A percentile compares a stretch with the other conserved stretches of the same genome.
Evolutionary conservation across 1,284 basidiomycete species (phyloP).

Genomic region (Mycosarcoma maydis): DNA sequence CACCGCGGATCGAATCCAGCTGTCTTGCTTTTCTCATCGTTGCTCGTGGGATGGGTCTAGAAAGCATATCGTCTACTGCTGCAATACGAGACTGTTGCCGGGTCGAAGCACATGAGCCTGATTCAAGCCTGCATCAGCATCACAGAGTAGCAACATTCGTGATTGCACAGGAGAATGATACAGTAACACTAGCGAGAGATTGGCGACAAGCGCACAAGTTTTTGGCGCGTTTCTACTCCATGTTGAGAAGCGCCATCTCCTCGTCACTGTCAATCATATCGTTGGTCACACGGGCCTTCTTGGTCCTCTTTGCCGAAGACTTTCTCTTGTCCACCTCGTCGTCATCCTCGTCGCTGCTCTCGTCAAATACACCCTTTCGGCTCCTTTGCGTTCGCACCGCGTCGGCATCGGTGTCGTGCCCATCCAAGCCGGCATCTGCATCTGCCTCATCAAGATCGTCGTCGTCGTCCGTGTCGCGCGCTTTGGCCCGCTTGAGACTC

Average conservation of each 20-base stretch:
- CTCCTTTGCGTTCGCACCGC: conserved; percentile 16
- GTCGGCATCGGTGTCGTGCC: conserved; percentile 20
- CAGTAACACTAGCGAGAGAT: too few species aligned
- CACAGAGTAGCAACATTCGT: neutral
- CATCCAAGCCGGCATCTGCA: conserved; percentile 3
- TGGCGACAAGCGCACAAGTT: too few species aligned
- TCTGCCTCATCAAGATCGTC: conserved; percentile 9
- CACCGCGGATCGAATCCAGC: neutral
- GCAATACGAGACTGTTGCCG: too few species aligned
- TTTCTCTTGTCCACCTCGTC: conserved; percentile 16
- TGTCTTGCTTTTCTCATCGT: too few species aligned
- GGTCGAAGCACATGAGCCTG: too few species aligned
- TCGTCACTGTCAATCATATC: conserved; percentile 62
- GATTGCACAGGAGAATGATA: too few species aligned
- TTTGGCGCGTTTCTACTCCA: conserved; percentile 16
- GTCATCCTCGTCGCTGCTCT: conserved; percentile 46
- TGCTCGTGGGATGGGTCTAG: too few species aligned
- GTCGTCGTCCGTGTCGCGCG: conserved; percentile 23
- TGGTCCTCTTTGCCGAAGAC: conserved; percentile 22
- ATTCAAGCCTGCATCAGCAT: too few species aligned
- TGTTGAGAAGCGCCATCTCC: conserved; percentile 52
- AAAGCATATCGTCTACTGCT: too few species aligned
- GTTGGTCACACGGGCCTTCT: conserved; percentile 43
- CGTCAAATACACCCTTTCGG: conserved; percentile 28
- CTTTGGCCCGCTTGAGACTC: conserved; percentile 43